Base-by-base conservation (phyloP, 2,329 filamentous ascomycete genomes). In the Penicillium sumatraense region DNA sequence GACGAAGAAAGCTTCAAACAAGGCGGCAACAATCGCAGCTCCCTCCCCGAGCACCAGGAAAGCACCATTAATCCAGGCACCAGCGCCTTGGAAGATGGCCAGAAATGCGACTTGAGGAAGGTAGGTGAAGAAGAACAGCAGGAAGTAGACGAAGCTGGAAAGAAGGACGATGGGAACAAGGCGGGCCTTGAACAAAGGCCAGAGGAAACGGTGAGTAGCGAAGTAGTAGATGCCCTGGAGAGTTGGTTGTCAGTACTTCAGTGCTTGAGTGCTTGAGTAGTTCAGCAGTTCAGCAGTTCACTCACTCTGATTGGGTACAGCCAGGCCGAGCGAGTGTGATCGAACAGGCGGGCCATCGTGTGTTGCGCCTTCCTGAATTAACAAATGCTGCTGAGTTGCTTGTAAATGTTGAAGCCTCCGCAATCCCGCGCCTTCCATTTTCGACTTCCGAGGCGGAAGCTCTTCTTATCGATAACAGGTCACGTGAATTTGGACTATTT, bases 71-170 rank as follows among this genome's bases (percentile, higher is more conserved):
- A 96, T 76, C 90, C 91, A 96, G n/a, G 95, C 95, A 26, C 87
- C 88, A 56, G 86, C 75, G 20, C 89, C 89, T 66, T 98, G 93
- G 72, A 97, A 98, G 63, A 98, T 85, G 14, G 89, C 87, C 20
- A 99, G 83, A 67, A 99, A 90, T 1, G 90, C 90, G 53, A 91
- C 91, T 71, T 98, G 91, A 0, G 93, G 93, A 2, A 97, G 77
- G 65, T 96, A 98, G 1, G 91, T 82, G 74, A 95, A 96, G 11
- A 91, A 81, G 74, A 98, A 98, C 18, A 98, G 85, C 18, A 96
- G 80, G n/a, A 87, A 78, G 59, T 96, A 90, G 13, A 97, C 89
- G 51, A 95, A 85, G 13, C 88, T 78, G 0, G 93, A 96, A 11
- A 97, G 87, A 13, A 97, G 78, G 2, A 90, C 84, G 24, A 96